These are phyloP conservation scores for Penicillium glabrum DNA, from an alignment of 2,329 filamentous ascomycete species.

Conservation along the genomic window DNA sequence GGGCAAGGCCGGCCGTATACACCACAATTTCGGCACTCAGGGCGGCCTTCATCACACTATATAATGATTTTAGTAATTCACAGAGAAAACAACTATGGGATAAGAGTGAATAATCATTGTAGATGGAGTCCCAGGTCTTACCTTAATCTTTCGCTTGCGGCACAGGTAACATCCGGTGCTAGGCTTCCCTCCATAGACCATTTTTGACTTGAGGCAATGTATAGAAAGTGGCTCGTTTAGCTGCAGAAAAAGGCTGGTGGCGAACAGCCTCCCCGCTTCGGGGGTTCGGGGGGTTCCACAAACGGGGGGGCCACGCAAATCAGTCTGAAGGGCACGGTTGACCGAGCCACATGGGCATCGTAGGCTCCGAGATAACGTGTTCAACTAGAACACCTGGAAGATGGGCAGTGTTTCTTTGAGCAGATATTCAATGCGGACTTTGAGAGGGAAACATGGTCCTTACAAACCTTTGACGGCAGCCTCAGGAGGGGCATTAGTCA, in stretches of 20 bases:
- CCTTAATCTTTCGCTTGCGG: constrained; percentile 43
- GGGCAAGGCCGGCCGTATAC: constrained; percentile 39
- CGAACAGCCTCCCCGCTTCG: background rate
- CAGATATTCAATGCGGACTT: background rate
- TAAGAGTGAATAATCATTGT: background rate
- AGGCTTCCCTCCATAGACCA: constrained; percentile 44
- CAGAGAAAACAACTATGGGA: background rate
- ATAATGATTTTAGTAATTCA: background rate
- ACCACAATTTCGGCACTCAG: constrained; percentile 36
- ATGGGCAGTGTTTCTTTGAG: background rate
- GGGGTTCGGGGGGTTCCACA: background rate
- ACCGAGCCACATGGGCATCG: background rate
- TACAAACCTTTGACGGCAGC: background rate
- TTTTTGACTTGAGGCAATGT: constrained; percentile 16
- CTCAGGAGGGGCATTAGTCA: background rate
- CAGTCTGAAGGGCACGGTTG: background rate
- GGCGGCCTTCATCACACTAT: constrained; percentile 39
- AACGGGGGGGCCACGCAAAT: background rate
- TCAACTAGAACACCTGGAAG: background rate
- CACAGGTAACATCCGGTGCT: constrained; percentile 42
- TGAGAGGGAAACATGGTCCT: background rate
- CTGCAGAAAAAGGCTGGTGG: background rate
- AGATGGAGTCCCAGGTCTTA: constrained; percentile 19
- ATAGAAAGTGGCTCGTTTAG: background rate
- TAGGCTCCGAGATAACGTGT: background rate